phyloP scores from a whole-genome alignment of 139 green algal genomes.

The Chlorella sp. region DNA sequence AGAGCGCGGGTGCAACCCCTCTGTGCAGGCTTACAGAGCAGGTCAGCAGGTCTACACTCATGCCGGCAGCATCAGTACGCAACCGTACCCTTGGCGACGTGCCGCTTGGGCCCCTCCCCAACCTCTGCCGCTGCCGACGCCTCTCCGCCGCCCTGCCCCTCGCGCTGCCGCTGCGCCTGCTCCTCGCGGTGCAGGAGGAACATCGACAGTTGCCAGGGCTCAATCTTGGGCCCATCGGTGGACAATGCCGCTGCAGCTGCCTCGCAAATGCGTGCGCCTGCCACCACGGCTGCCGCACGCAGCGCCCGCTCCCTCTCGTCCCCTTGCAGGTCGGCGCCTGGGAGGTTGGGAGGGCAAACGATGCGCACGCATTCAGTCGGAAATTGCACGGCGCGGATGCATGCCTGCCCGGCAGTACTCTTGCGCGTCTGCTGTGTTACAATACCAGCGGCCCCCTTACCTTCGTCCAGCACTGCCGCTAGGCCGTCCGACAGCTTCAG shows the following conservation, averaged over 20 bases:
- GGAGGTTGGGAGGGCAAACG: not conserved
- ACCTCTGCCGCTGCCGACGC: not conserved
- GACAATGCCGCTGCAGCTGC: conserved; percentile 15
- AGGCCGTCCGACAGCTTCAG: conserved; percentile 31
- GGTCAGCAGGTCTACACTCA: not conserved
- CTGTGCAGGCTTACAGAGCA: too few relatives aligned
- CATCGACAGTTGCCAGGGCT: conserved; percentile 38
- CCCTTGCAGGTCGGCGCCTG: conserved; percentile 35
- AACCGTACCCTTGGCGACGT: not conserved
- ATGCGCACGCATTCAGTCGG: not conserved
- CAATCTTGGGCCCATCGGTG: not conserved
- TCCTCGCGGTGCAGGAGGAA: conserved; percentile 29
- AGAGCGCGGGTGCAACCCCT: too few relatives aligned
- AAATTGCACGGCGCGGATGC: too few relatives aligned
- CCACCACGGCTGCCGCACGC: conserved; percentile 33
- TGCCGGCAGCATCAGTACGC: not conserved
- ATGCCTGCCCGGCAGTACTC: too few relatives aligned
- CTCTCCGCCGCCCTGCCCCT: not conserved
- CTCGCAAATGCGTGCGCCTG: not conserved
- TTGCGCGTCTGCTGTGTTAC: too few relatives aligned
- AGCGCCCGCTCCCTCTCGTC: conserved; percentile 43
- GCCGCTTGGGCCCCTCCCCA: not conserved
- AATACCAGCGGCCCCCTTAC: too few relatives aligned
- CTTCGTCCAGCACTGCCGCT: conserved; percentile 6
- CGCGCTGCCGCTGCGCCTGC: conserved; percentile 3